Evolutionary conservation across 768 basidiomycete species (phyloP), one percentile per base, ranked within the genome.

Genomic region (Suillus alpinus): DNA sequence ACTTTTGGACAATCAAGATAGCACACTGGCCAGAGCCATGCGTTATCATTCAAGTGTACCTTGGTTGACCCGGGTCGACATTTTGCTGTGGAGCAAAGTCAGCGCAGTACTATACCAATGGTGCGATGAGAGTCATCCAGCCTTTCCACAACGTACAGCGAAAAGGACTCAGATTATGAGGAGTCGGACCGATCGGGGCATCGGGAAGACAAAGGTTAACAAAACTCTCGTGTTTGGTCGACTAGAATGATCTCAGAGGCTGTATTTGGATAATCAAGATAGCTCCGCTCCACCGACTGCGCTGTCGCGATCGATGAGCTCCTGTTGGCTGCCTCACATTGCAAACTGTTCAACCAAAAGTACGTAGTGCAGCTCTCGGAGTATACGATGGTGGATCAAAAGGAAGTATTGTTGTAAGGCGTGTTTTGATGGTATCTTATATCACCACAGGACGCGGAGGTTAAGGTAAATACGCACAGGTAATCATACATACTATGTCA

Each of bases 101-200:
- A 3, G 13, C 7, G 32, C 7, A 32, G 32, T 32, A 4, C 4
- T 12, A n/a, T 56, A 39, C 14, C 56, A 16, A 37, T 37, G 4
- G 14, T 13, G 31, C 3, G 26, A 36, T 10, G 8, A 9, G 9
- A 10, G 36, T 36, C 36, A 36, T 36, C 10, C 36, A 7, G 26
- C 47, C 26, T 29, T 14, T 14, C n/a, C 10, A 12, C 36, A 41
- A 58, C 64, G 55, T 63, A 61, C 62, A 12, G 71, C 72, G 58
- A 67, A 71, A 74, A 73, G 32, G 51, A 13, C 70, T 65, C 73
- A 9, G 39, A 16, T 5, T 23, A 6, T 34, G 51, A n/a, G 37
- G 23, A 14, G 23, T 53, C 64, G 62, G 62, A 39, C 71, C 71
- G 68, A 59, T 61, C 66, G 65, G 67, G 65, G 67, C 66, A 66